These are phyloP conservation scores for Backusella tuberculispora DNA, from an alignment of 192 early-diverging fungal species.

Conservation along the genomic window DNA sequence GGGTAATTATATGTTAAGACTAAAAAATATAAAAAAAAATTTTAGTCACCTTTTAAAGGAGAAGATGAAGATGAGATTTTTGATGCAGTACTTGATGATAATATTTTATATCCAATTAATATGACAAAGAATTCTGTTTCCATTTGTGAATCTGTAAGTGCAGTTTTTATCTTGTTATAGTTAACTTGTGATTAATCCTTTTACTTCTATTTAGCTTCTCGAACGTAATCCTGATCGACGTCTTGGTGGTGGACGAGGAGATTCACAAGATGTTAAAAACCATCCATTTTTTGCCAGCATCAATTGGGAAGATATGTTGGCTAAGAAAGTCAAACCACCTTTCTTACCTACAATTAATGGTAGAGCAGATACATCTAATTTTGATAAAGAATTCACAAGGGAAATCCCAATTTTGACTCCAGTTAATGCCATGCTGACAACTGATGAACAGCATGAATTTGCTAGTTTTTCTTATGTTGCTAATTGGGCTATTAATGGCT, in stretches of 20 bases:
- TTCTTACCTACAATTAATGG: slow-evolving; percentile 68
- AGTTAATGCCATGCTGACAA: slow-evolving; percentile 78
- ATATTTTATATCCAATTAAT: slow-evolving; percentile 73
- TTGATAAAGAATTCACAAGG: slow-evolving; percentile 95
- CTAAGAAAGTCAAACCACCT: slow-evolving; percentile 67
- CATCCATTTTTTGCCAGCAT: slow-evolving; percentile 79
- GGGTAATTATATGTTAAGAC: neutral
- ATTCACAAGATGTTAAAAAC: slow-evolving; percentile 72
- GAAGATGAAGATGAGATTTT: slow-evolving; percentile 89
- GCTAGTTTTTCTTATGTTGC: slow-evolving; percentile 86
- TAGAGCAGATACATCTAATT: slow-evolving; percentile 90
- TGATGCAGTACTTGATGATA: slow-evolving; percentile 80
- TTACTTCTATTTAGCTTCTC: slow-evolving; percentile 58
- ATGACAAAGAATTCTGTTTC: slow-evolving; percentile 73
- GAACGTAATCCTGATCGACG: slow-evolving; percentile 69
- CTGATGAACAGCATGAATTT: slow-evolving; percentile 89
- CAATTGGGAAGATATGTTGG: slow-evolving; percentile 76
- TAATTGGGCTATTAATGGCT: slow-evolving; percentile 66
- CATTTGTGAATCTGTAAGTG: slow-evolving; percentile 61
- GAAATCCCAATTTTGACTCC: slow-evolving; percentile 90
- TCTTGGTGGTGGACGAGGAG: slow-evolving; percentile 63
- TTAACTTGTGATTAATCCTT: neutral
- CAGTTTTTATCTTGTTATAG: neutral
- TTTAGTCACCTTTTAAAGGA: slow-evolving; percentile 68
- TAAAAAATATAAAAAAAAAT: no score